Evolutionary conservation across 192 early-diverging fungal genomes (phyloP), one percentile per base, ranked within the genome.

Genomic region (Glomus cerebriforme): DNA sequence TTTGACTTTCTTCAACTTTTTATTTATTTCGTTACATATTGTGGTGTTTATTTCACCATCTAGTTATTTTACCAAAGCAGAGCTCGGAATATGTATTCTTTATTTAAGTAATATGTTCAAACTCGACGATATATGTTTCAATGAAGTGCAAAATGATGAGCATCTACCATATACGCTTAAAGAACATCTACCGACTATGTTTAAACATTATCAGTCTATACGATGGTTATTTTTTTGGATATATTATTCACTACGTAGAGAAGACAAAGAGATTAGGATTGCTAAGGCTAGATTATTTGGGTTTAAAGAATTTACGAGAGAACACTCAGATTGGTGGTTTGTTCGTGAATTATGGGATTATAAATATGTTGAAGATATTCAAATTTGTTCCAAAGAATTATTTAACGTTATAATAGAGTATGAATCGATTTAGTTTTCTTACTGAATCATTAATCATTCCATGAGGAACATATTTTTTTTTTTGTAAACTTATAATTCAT

Each of bases 61-160:
- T 7, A 27, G 7, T 27, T 10, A 68, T 68, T 68, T 68, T 68
- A 68, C 66, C 66, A 68, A 68, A 68, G 66, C 66, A 19, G 66
- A 68, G 27, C 0, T 68, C 27, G 66, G 66, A 68, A 68, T 68
- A 35, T 68, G 66, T 68, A 8, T 68, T 0, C 66, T 68, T 68
- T 68, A 68, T 68, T 27, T 68, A 27, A 68, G 26, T 68, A 31
- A 68, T 68, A 68, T 68, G 66, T 68, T 68, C 66, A 68, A 68
- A 68, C 2, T 68, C n/a, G 9, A 31, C 66, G n/a, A 35, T 68
- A 32, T 68, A 26, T 68, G 32, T 31, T 68, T 68, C 8, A 26
- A 29, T 29, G 5, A 2, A 66, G 24, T 0, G 64, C 9, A 66
- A 66, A 66, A 26, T 24, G 27, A 66, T 66, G 5, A 35, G 34